phyloP scores from a whole-genome alignment of 208 protist genomes.

The Leishmania arabica region DNA sequence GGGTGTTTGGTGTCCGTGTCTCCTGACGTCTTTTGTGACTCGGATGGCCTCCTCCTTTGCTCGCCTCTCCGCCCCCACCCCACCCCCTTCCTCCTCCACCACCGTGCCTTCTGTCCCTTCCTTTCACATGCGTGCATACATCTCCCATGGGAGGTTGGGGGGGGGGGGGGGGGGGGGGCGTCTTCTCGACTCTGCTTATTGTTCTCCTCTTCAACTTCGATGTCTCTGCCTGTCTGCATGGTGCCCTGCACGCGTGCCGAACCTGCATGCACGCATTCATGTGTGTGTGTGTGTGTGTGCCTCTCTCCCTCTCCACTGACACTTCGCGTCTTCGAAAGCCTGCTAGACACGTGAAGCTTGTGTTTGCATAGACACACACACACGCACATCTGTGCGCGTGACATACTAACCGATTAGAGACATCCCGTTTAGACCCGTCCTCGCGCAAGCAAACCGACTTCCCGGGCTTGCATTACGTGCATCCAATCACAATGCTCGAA shows the following conservation, averaged over 20 bases:
- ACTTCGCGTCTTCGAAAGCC: neutral
- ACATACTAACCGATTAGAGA: neutral
- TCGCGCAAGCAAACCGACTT: neutral
- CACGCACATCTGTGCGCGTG: neutral
- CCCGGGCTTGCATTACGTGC: neutral
- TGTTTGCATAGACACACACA: neutral
- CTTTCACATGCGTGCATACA: neutral
- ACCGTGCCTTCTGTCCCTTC: neutral
- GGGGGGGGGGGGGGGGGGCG: no score
- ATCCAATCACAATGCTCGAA: slow-evolving; percentile 1
- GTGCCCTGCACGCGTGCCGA: no score
- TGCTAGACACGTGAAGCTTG: no score
- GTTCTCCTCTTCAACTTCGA: no score
- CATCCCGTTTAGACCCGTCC: neutral
- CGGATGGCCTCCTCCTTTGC: no score
- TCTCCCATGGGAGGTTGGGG: no score
- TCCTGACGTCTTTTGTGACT: neutral
- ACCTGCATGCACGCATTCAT: neutral
- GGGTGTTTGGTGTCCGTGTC: neutral
- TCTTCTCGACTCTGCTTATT: no score
- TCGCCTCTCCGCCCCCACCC: neutral
- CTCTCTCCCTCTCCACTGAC: neutral
- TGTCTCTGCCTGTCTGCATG: no score
- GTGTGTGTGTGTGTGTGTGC: neutral
- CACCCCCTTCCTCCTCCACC: no score